phyloP scores from a whole-genome alignment of 2,329 filamentous ascomycete genomes.

The Venturia oleaginea region DNA sequence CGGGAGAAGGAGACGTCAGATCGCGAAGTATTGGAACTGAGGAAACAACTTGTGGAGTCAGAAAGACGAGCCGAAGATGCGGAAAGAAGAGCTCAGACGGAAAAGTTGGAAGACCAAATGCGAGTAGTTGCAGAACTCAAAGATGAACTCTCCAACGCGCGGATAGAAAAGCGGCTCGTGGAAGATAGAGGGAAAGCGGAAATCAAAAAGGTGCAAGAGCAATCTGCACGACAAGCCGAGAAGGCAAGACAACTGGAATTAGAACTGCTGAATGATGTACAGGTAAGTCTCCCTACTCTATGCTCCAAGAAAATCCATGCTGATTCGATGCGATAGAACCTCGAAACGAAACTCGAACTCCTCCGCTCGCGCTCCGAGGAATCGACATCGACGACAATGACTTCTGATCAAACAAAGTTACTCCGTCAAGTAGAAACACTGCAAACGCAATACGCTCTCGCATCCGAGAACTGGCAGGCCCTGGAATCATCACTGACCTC shows the following conservation, averaged over 20 bases:
- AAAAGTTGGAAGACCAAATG: constrained; percentile 59
- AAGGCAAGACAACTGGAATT: constrained; percentile 58
- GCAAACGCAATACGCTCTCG: constrained; percentile 89
- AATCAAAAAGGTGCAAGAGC: constrained; percentile 62
- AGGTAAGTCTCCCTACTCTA: constrained; percentile 27
- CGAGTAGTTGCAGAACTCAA: constrained; percentile 46
- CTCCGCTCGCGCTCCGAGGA: constrained; percentile 83
- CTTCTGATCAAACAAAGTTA: constrained; percentile 80
- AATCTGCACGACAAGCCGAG: constrained; percentile 63
- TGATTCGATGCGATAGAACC: constrained; percentile 39
- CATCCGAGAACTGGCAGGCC: constrained; percentile 95
- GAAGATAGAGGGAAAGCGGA: constrained; percentile 63
- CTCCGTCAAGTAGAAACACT: constrained; percentile 90
- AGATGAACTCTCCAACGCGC: constrained; percentile 54
- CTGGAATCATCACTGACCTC: constrained; percentile 81
- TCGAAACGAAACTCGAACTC: constrained; percentile 85
- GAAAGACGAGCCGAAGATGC: constrained; percentile 57
- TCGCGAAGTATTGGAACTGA: constrained; percentile 57
- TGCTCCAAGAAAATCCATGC: background rate
- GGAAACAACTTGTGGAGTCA: constrained; percentile 59
- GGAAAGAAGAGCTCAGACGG: constrained; percentile 56
- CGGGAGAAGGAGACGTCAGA: constrained; percentile 56
- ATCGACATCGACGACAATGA: constrained; percentile 69
- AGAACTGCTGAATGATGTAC: constrained; percentile 71
- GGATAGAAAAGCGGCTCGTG: constrained; percentile 68